Base-by-base conservation (phyloP, 441 rosid genomes). In the Lepidium campestre region DNA sequence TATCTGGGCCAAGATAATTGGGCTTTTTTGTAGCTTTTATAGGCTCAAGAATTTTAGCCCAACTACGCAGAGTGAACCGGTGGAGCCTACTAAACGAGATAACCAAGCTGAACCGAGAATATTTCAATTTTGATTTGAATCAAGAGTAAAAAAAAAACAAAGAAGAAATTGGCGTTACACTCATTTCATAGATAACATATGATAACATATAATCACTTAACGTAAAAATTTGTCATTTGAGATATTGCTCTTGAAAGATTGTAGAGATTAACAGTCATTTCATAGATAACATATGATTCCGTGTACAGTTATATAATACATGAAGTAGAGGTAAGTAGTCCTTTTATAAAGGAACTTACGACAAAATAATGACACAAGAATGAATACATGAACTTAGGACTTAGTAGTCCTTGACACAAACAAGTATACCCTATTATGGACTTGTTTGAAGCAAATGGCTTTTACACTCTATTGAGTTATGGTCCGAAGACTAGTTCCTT, bases 401-500 rank as follows among this genome's bases (percentile, higher is more conserved):
- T 29, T 29, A 3, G 34, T 29, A 29, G 34, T 29, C 34, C 34
- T 29, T 29, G 34, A 29, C 34, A 29, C 34, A 29, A 29, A 29
- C 34, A 52, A 50, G 37, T 70, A 41, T 31, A 32, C 10, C 49
- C 39, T 40, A 6, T 32, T 40, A 6, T 32, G 62, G 40, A 35
- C 57, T 62, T 54, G 68, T 18, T 48, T 48, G 49, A 62, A 53
- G 42, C 25, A 36, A 63, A 55, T 19, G 23, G 50, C 10, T 37
- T 44, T 31, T 64, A 49, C 15, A 48, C 31, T 45, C 17, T 49
- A 10, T 11, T 59, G 25, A 35, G 64, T 73, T 77, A 83, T 37
- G 82, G 65, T 63, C 91, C 87, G 22, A 66, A 78, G 61, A 83
- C 77, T 77, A 93, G 44, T 46, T 85, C 91, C 70, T 82, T 88